A percentile compares a stretch with the other conserved stretches of the same genome.
Conservation (phyloP, 129 eudicot genomes). For the Apium graveolens region DNA sequence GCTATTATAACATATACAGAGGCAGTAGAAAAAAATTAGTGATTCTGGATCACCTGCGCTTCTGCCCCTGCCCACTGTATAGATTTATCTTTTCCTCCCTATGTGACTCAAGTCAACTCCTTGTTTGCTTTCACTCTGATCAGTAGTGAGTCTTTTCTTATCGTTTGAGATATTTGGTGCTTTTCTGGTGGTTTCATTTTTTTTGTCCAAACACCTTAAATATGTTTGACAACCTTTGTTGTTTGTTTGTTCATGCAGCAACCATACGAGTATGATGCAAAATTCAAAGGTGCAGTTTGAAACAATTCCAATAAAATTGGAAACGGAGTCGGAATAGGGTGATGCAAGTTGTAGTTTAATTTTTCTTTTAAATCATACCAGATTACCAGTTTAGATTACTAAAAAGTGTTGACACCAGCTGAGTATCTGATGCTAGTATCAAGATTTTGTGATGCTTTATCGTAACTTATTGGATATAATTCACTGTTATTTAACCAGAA, state of each 20-base stretch:
- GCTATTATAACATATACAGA: neutral
- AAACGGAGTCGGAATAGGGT: neutral
- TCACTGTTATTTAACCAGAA: neutral
- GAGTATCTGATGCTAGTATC: neutral
- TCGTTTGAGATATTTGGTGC: neutral
- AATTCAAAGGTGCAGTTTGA: conserved; percentile 62
- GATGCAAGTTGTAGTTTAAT: neutral
- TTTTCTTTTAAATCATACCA: neutral
- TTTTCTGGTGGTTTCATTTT: neutral
- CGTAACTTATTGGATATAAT: neutral
- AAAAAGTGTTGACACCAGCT: neutral
- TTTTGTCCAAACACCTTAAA: neutral
- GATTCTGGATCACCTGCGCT: neutral
- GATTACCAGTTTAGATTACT: conserved; percentile 2
- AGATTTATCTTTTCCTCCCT: too few relatives aligned
- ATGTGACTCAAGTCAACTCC: too few relatives aligned
- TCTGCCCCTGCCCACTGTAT: neutral
- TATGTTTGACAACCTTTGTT: neutral
- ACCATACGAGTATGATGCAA: conserved; percentile 89
- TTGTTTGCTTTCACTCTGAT: neutral
- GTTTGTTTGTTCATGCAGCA: conserved; percentile 40
- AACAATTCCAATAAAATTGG: neutral
- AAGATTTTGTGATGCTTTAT: neutral
- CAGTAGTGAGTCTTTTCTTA: neutral
- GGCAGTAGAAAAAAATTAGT: neutral